These are phyloP conservation scores for Taiozyma sp. DNA, from an alignment of 1,139 yeast species.

Conservation along the genomic window DNA sequence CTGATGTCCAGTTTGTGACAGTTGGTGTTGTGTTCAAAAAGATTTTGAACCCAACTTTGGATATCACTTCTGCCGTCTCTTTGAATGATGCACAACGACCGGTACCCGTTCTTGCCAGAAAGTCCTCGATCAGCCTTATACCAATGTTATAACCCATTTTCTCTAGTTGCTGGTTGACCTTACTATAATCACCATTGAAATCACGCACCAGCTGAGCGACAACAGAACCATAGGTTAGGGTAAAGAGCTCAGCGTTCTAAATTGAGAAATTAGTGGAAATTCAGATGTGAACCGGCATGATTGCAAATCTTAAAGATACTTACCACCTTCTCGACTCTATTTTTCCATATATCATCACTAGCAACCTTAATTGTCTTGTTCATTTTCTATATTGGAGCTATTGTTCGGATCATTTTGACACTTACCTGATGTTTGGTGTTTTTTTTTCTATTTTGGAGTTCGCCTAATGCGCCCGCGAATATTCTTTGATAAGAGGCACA, in stretches of 20 bases:
- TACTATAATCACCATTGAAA: slow-evolving; percentile 64
- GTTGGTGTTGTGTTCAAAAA: slow-evolving; percentile 80
- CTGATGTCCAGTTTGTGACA: slow-evolving; percentile 73
- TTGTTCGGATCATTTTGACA: not conserved
- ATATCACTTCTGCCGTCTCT: slow-evolving; percentile 84
- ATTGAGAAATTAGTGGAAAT: slow-evolving; percentile 5
- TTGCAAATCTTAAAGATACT: slow-evolving; percentile 26
- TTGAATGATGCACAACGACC: slow-evolving; percentile 76
- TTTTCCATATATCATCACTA: slow-evolving; percentile 94
- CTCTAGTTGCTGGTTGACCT: slow-evolving; percentile 80
- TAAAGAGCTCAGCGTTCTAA: slow-evolving; percentile 84
- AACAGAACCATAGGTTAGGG: slow-evolving; percentile 89
- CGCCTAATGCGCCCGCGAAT: not conserved
- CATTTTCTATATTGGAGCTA: slow-evolving; percentile 28
- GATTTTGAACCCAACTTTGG: slow-evolving; percentile 86
- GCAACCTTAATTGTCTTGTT: slow-evolving; percentile 49
- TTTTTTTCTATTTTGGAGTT: not conserved
- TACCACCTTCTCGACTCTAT: slow-evolving; percentile 79
- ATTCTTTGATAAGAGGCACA: not conserved
- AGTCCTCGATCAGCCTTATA: slow-evolving; percentile 85
- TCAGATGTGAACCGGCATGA: not conserved
- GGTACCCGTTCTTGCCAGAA: slow-evolving; percentile 79
- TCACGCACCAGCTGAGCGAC: slow-evolving; percentile 93
- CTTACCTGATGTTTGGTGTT: not conserved
- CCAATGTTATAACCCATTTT: slow-evolving; percentile 97